Conservation (phyloP, 352 stramenopile species). For the Pythium utonaiense region DNA sequence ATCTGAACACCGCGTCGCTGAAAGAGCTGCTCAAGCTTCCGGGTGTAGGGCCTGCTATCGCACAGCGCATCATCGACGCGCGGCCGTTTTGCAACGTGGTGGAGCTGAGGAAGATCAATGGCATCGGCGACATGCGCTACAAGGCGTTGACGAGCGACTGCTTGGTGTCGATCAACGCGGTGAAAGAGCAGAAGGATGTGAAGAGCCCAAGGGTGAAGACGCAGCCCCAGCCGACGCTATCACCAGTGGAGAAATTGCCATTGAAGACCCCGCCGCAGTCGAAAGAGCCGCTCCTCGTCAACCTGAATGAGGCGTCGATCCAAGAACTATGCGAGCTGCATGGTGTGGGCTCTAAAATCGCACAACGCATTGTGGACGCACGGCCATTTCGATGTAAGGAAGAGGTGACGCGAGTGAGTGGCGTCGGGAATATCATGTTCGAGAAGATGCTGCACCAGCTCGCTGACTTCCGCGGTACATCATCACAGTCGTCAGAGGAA, state of each 20-base stretch:
- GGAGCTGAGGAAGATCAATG: conserved; percentile 38
- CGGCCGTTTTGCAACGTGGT: conserved; percentile 39
- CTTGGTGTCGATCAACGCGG: conserved; percentile 8
- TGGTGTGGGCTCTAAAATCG: conserved; percentile 37
- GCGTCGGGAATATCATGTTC: conserved; percentile 41
- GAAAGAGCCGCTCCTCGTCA: conserved; percentile 15
- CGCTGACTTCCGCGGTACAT: neutral
- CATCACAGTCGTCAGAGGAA: neutral
- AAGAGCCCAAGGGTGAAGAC: neutral
- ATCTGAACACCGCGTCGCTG: conserved; percentile 35
- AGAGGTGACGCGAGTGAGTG: conserved; percentile 46
- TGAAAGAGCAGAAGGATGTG: neutral
- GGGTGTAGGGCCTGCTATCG: conserved; percentile 39
- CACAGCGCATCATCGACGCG: conserved; percentile 34
- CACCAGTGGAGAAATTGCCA: too few species aligned
- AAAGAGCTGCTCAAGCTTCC: conserved; percentile 36
- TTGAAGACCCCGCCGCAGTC: neutral
- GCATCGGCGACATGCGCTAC: conserved; percentile 36
- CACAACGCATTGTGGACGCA: conserved; percentile 38
- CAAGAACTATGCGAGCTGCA: conserved; percentile 36
- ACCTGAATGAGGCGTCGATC: conserved; percentile 45
- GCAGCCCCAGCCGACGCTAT: neutral
- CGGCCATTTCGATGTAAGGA: conserved; percentile 48
- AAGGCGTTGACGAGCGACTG: conserved; percentile 1
- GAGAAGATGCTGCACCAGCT: conserved; percentile 32